Conservation (phyloP, 129 eudicot species). For the Artemisia annua region DNA sequence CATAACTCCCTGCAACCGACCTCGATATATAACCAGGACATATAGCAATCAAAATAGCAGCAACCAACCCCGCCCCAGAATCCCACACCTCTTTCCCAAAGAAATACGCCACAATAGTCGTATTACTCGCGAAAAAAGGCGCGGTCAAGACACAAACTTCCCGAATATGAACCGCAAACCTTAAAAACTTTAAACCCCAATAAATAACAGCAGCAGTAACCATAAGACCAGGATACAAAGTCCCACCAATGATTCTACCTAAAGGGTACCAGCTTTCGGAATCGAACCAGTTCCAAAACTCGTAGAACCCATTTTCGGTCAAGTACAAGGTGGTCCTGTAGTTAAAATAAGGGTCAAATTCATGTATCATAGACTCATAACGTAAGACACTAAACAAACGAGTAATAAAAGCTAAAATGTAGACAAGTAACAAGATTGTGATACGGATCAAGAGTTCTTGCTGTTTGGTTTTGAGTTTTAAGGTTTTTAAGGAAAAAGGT, state of each 20-base stretch:
- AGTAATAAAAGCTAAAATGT: conserved; percentile 76
- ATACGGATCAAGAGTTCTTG: conserved; percentile 85
- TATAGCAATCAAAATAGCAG: conserved; percentile 86
- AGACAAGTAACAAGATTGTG: conserved; percentile 64
- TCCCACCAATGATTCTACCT: conserved; percentile 87
- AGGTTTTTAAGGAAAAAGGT: conserved; percentile 43
- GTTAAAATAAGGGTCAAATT: conserved; percentile 92
- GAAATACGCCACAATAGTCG: conserved; percentile 89
- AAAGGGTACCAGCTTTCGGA: conserved; percentile 95
- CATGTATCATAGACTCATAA: conserved; percentile 94
- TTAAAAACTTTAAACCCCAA: conserved; percentile 65
- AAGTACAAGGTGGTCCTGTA: conserved; percentile 77
- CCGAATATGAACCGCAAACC: conserved; percentile 85
- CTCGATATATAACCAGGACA: conserved; percentile 95
- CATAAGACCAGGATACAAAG: conserved; percentile 93
- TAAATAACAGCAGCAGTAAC: conserved; percentile 88
- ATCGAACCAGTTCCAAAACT: conserved; percentile 98
- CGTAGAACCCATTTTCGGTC: conserved; percentile 83
- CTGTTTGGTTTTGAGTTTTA: conserved; percentile 87
- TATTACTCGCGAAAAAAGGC: conserved; percentile 90
- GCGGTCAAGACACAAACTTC: conserved; percentile 95
- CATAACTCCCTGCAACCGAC: conserved; percentile 93
- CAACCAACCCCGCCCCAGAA: conserved; percentile 87
- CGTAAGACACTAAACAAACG: conserved; percentile 86
- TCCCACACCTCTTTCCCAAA: conserved; percentile 97